phyloP scores from a whole-genome alignment of 2,329 filamentous ascomycete genomes.

The Ascochyta clinopodiicola region DNA sequence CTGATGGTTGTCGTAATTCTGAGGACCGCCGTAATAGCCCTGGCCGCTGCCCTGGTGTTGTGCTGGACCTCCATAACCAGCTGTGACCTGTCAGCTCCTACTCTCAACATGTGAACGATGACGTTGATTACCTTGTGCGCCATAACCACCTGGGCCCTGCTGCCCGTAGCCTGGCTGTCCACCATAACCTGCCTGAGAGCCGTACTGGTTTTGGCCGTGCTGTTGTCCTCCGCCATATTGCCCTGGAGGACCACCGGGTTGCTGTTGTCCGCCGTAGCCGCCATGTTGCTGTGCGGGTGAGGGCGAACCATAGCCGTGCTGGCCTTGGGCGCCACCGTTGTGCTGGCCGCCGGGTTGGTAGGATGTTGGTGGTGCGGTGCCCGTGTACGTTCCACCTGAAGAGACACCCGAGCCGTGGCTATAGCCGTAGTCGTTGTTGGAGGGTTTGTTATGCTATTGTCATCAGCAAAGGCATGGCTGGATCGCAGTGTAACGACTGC shows the following conservation, averaged over 20 bases:
- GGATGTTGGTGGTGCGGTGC: conserved; percentile 67
- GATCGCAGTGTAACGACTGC: conserved; percentile 1
- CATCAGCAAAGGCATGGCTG: conserved; percentile 9
- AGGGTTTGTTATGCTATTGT: conserved; percentile 47
- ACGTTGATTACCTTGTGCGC: conserved; percentile 25
- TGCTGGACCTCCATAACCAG: conserved; percentile 43
- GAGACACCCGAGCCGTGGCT: conserved; percentile 60
- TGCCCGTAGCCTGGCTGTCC: conserved; percentile 36
- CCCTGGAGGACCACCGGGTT: conserved; percentile 18
- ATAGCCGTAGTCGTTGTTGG: conserved; percentile 60
- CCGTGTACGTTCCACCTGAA: conserved; percentile 63
- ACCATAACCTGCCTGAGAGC: conserved; percentile 33
- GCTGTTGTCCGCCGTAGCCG: conserved; percentile 24
- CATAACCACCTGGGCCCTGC: conserved; percentile 26
- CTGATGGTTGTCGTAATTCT: conserved; percentile 42
- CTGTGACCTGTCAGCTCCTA: conserved; percentile 17
- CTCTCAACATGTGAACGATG: background rate
- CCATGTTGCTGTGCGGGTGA: conserved; percentile 27
- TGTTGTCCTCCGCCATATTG: conserved; percentile 23
- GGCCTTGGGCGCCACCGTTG: conserved; percentile 29
- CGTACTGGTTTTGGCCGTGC: conserved; percentile 23
- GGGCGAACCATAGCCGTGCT: conserved; percentile 28
- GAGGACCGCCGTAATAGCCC: conserved; percentile 35
- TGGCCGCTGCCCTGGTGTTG: conserved; percentile 25
- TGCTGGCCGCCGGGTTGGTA: conserved; percentile 57